phyloP scores from a whole-genome alignment of 176 grass and related monocot species.

The Paspalum vaginatum region DNA sequence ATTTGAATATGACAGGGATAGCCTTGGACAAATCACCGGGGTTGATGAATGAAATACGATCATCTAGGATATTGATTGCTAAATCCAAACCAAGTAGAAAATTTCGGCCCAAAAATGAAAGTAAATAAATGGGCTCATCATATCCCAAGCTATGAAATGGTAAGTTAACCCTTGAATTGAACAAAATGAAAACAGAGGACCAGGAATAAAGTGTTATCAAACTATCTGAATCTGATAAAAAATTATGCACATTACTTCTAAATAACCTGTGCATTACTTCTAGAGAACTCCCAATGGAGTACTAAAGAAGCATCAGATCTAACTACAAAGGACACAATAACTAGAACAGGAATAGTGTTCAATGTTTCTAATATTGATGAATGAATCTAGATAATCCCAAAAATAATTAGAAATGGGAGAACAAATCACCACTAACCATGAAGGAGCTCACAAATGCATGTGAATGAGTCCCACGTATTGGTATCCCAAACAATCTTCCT shows the following conservation, averaged over 20 bases:
- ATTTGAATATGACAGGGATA: conserved; percentile 15
- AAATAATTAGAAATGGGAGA: background rate
- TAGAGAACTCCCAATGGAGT: too few species aligned
- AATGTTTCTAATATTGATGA: conserved; percentile 16
- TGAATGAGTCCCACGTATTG: conserved; percentile 94
- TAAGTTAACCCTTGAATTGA: background rate
- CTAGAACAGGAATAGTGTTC: background rate
- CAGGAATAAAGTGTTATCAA: conserved; percentile 3
- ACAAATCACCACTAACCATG: conserved; percentile 57
- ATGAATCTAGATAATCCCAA: too few species aligned
- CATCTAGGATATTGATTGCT: conserved; percentile 5
- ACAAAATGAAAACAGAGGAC: background rate
- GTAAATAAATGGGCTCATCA: background rate
- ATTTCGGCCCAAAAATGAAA: background rate
- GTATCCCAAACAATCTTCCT: conserved; percentile 95
- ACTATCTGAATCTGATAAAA: conserved; percentile 14
- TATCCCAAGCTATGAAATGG: background rate
- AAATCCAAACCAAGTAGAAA: background rate
- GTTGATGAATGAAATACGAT: background rate
- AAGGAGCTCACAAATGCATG: conserved; percentile 99
- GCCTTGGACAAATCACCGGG: background rate
- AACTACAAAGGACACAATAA: conserved; percentile 8
- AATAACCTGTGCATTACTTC: too few species aligned
- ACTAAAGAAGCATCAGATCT: conserved; percentile 14
- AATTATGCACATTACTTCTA: background rate